These are phyloP conservation scores for Urostyla sp. DNA, from an alignment of 73 alveolate genomes.

Conservation along the genomic window DNA sequence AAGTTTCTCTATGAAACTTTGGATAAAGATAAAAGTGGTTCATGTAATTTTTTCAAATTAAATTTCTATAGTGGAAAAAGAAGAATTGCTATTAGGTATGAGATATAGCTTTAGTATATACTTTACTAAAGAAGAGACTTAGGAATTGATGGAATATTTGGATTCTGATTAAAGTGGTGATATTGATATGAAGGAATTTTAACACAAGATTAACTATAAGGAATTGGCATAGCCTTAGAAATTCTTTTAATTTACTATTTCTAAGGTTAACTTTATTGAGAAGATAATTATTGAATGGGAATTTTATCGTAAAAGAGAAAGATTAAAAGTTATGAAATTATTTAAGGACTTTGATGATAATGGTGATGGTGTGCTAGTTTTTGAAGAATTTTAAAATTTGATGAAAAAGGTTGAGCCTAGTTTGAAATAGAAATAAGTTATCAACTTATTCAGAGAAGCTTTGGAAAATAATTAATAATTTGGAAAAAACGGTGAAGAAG, in stretches of 20 bases:
- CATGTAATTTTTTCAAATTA: slow-evolving; percentile 26
- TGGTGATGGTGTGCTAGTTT: slow-evolving; percentile 65
- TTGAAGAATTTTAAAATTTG: slow-evolving; percentile 58
- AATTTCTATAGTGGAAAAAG: slow-evolving; percentile 42
- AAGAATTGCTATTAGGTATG: slow-evolving; percentile 48
- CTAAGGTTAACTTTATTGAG: slow-evolving; percentile 2
- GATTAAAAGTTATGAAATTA: background rate
- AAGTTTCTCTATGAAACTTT: slow-evolving; percentile 48
- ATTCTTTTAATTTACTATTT: background rate
- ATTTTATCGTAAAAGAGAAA: slow-evolving; percentile 2
- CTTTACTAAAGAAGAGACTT: slow-evolving; percentile 3
- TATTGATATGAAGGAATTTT: slow-evolving; percentile 36
- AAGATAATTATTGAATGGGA: slow-evolving; percentile 40
- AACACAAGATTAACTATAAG: slow-evolving; percentile 28
- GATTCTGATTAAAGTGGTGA: slow-evolving; percentile 62
- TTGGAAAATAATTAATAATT: slow-evolving; percentile 30
- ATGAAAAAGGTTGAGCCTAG: slow-evolving; percentile 33
- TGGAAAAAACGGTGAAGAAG: background rate
- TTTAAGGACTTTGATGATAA: slow-evolving; percentile 62
- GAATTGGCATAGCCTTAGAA: slow-evolving; percentile 20
- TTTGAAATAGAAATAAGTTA: slow-evolving; percentile 12
- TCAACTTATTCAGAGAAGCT: slow-evolving; percentile 52
- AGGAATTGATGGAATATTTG: slow-evolving; percentile 9
- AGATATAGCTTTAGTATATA: slow-evolving; percentile 7
- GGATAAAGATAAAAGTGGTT: slow-evolving; percentile 68